Conservation (phyloP, 2,329 filamentous ascomycete genomes). For the Sporothrix inflata region DNA sequence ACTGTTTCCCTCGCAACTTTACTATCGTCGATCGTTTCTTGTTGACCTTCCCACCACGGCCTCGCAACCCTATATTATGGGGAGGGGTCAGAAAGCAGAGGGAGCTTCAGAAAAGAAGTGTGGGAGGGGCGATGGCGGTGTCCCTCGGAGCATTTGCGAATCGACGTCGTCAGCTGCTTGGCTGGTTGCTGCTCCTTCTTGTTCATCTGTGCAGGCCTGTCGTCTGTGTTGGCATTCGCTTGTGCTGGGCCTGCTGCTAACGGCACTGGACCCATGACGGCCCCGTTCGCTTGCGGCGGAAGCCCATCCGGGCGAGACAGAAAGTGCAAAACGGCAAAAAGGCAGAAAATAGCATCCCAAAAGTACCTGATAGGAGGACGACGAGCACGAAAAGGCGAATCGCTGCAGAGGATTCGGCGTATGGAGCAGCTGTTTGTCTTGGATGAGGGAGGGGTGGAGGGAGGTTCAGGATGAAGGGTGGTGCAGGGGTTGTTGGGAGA, state of each 20-base stretch:
- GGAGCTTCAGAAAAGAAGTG: neutral
- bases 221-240: neutral
- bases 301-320: constrained; percentile 1
- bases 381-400: neutral
- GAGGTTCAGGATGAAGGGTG: neutral
- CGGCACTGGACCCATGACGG: constrained; percentile 8
- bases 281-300: constrained; percentile 15
- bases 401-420: constrained; percentile 5
- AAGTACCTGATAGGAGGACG: neutral
- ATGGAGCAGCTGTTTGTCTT: neutral
- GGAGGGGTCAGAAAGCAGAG: constrained; percentile 1
- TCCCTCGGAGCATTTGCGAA: neutral
- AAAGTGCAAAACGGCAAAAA: neutral
- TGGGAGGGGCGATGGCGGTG: constrained; percentile 6
- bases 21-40: constrained; percentile 23
- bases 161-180: neutral
- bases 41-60: neutral
- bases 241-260: constrained; percentile 11
- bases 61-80: constrained; percentile 21
- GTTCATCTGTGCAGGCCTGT: neutral
- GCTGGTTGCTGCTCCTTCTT: neutral
- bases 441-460: neutral
- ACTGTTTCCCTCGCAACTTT: constrained; percentile 12
- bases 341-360: neutral
- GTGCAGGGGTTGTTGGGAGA: constrained; percentile 7